These are phyloP conservation scores for Colletotrichum tanaceti DNA, from an alignment of 2,329 filamentous ascomycete genomes.

Conservation along the genomic window DNA sequence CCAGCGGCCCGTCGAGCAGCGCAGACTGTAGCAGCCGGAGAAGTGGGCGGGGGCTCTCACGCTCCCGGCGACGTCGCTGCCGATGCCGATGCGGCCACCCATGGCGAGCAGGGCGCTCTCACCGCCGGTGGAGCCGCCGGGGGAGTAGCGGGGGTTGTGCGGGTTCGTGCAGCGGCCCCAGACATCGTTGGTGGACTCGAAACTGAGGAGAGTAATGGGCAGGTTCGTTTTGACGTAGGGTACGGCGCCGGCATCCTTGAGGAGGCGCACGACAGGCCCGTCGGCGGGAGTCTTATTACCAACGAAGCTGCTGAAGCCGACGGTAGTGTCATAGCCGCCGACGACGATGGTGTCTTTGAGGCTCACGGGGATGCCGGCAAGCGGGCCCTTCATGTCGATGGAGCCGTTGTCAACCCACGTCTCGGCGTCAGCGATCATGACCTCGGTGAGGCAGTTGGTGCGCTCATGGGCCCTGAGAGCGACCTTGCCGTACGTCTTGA, in stretches of 20 bases:
- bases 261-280: conserved; percentile 77
- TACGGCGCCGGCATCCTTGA: conserved; percentile 89
- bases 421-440: conserved; percentile 84
- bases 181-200: conserved; percentile 81
- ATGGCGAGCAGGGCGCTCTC: conserved; percentile 86
- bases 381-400: conserved; percentile 80
- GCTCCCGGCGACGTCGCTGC: conserved; percentile 90
- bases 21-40: conserved; percentile 86
- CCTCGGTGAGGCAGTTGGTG: conserved; percentile 91
- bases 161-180: conserved; percentile 89
- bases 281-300: conserved; percentile 75
- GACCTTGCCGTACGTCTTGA: conserved; percentile 89
- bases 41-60: conserved; percentile 90
- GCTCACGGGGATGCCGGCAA: conserved; percentile 88
- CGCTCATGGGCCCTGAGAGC: conserved; percentile 84
- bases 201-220: conserved; percentile 86
- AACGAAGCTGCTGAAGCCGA: conserved; percentile 81
- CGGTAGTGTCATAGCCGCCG: conserved; percentile 82
- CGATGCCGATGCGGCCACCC: conserved; percentile 87
- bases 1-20: conserved; percentile 91
- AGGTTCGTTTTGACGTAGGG: conserved; percentile 95
- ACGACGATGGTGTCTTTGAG: conserved; percentile 86
- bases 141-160: conserved; percentile 84
- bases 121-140: conserved; percentile 89
- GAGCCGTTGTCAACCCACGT: conserved; percentile 70